These are phyloP conservation scores for Chrysoporthe deuterocubensis DNA, from an alignment of 2,329 filamentous ascomycete genomes.

Conservation along the genomic window DNA sequence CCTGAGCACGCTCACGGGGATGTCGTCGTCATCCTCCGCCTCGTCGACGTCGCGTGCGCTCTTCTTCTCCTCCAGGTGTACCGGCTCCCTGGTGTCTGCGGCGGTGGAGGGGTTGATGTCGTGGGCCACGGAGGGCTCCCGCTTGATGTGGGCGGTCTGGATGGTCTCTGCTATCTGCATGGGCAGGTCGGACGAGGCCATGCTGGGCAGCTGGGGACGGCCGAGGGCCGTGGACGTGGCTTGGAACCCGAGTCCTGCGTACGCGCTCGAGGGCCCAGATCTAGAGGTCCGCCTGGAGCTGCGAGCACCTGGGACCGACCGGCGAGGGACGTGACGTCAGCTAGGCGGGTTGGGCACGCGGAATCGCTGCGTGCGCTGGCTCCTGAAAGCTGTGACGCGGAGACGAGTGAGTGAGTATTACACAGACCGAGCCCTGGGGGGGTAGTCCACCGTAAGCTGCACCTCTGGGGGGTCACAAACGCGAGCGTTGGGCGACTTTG, in stretches of 20 bases:
- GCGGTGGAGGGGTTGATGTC: slow-evolving; percentile 83
- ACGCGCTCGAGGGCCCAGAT: background rate
- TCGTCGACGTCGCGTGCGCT: slow-evolving; percentile 31
- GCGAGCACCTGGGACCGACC: background rate
- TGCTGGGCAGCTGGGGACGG: slow-evolving; percentile 37
- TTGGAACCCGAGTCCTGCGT: background rate
- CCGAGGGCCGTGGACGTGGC: background rate
- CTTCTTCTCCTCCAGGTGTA: slow-evolving; percentile 39
- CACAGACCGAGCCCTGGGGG: background rate
- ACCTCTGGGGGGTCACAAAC: background rate
- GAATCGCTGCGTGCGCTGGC: background rate
- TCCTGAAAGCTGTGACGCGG: background rate
- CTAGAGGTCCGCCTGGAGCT: background rate
- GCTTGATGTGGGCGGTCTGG: slow-evolving; percentile 79
- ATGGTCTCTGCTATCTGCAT: slow-evolving; percentile 76
- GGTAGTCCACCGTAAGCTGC: background rate
- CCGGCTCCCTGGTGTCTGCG: slow-evolving; percentile 67
- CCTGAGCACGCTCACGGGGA: slow-evolving; percentile 68
- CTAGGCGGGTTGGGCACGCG: background rate
- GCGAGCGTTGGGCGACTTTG: background rate
- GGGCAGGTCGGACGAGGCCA: slow-evolving; percentile 58
- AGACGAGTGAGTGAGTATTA: background rate
- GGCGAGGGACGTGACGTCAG: slow-evolving; percentile 26
- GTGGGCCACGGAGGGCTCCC: slow-evolving; percentile 69
- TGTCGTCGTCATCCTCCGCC: slow-evolving; percentile 65